Base-by-base conservation (phyloP, 345 rosid genomes). In the Camelina laxa region DNA sequence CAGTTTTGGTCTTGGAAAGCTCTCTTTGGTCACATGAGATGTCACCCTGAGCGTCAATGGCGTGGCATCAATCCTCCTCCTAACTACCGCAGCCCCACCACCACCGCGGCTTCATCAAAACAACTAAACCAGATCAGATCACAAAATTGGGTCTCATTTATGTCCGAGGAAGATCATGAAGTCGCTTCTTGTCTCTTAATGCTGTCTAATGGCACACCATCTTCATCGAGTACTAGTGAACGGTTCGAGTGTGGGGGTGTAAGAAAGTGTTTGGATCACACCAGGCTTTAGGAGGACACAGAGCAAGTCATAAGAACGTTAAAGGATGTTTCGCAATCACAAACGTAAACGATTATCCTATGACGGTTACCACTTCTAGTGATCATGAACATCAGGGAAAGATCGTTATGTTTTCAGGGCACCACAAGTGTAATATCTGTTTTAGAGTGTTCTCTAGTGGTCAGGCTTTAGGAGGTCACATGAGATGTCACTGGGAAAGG, bases 11-110 rank as follows among this genome's bases (percentile, higher is more conserved):
- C 99, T 1, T 80, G 83, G 85, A 94, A 96, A 80, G 99, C 98
- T 7, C 86, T 96, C 24, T 92, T 89, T 7, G 98, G 99, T 22
- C 99, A 92, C 80, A 92, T 87, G 94, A 81, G 98, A 72, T 96
- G 97, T 82, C 99, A 96, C 75, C 96, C 96, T 50, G 97, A 84
- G 81, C 90, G 97, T 54, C 86, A 90, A 77, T 87, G 96, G 92
- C 81, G 97, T 22, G 86, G 93, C 65, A 89, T 87, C 48, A 86
- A 86, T 63, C 92, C 96, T 24, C 95, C 92, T n/a, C 84, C 84
- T 1, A 73, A 71, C n/a, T 19, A 73, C 30, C 81, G 82, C 74
- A 73, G 60, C 72, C 1, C 80, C 79, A 11, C 44, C 79, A 11
- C 44, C 45, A 9, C 42, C 44, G 24, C 67, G 17, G 19, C 72